Evolutionary conservation across 495 filamentous ascomycete genomes (phyloP).

Genomic region (Penicillium coprophilum): DNA sequence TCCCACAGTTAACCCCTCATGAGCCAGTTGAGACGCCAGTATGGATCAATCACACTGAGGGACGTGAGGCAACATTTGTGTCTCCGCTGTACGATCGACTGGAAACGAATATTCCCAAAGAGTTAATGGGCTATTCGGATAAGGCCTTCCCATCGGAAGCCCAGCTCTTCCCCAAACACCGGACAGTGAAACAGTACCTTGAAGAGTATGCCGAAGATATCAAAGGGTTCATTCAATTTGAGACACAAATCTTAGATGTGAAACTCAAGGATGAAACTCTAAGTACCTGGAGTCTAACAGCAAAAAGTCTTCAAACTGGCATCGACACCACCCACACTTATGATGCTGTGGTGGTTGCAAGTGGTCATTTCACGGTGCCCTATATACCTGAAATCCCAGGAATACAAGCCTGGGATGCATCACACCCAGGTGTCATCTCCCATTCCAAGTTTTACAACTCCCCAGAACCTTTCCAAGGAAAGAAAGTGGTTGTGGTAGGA

Average conservation of each 20-base stretch:
- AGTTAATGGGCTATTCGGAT: slow-evolving; percentile 79
- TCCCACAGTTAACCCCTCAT: slow-evolving; percentile 47
- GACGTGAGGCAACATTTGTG: slow-evolving; percentile 48
- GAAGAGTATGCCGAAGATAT: slow-evolving; percentile 69
- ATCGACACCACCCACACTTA: slow-evolving; percentile 38
- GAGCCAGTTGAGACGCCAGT: slow-evolving; percentile 42
- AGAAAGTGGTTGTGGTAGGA: slow-evolving; percentile 76
- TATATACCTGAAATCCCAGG: slow-evolving; percentile 66
- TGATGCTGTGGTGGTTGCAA: slow-evolving; percentile 83
- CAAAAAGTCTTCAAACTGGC: slow-evolving; percentile 46
- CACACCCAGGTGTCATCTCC: slow-evolving; percentile 62
- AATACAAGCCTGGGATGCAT: slow-evolving; percentile 54
- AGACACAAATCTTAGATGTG: slow-evolving; percentile 58
- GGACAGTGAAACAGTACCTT: slow-evolving; percentile 69
- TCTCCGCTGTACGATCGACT: slow-evolving; percentile 78
- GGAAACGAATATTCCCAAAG: slow-evolving; percentile 84
- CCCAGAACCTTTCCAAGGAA: slow-evolving; percentile 55
- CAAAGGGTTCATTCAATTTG: slow-evolving; percentile 52
- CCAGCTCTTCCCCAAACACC: slow-evolving; percentile 71
- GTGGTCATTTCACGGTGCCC: slow-evolving; percentile 74
- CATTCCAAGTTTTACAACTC: slow-evolving; percentile 81
- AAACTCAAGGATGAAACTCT: slow-evolving; percentile 21
- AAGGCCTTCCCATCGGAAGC: slow-evolving; percentile 57
- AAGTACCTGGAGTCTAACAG: slow-evolving; percentile 55
- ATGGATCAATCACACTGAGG: slow-evolving; percentile 33